Evolutionary conservation across 192 early-diverging fungal genomes (phyloP).

Genomic region (Backusella tuberculispora): DNA sequence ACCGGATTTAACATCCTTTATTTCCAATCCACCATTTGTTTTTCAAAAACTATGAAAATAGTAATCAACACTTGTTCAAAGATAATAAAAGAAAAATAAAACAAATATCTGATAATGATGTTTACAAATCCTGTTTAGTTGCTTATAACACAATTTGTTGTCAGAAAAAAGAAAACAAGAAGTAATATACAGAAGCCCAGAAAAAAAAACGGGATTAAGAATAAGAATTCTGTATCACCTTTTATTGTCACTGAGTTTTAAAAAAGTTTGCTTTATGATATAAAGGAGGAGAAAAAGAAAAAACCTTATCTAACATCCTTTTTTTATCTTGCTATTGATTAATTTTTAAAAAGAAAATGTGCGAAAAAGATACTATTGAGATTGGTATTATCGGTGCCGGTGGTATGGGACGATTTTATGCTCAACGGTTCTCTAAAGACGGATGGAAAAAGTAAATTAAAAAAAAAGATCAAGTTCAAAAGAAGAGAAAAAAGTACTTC

Average conservation of each 20-base stretch:
- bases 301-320: not conserved
- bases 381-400: slow-evolving; percentile 95
- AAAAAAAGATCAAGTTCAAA: not conserved
- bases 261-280: not conserved
- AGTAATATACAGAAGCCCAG: too few species aligned
- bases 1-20: not conserved
- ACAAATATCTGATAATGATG: not conserved
- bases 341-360: not conserved
- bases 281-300: not conserved
- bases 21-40: not conserved
- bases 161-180: not conserved
- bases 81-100: not conserved
- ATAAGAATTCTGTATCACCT: not conserved
- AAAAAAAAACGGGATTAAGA: not conserved
- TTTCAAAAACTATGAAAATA: not conserved
- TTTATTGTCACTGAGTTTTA: slow-evolving; percentile 2
- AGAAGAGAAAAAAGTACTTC: too few species aligned
- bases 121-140: not conserved
- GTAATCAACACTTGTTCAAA: not conserved
- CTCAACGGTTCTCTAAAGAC: slow-evolving; percentile 62
- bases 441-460: slow-evolving; percentile 75
- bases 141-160: not conserved
- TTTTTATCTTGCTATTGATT: not conserved
- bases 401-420: slow-evolving; percentile 95
- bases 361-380: slow-evolving; percentile 61